A percentile compares a stretch with the other conserved stretches of the same genome.
Evolutionary conservation across 139 green algal genomes (phyloP).

Genomic region (Coelastrella sp.): DNA sequence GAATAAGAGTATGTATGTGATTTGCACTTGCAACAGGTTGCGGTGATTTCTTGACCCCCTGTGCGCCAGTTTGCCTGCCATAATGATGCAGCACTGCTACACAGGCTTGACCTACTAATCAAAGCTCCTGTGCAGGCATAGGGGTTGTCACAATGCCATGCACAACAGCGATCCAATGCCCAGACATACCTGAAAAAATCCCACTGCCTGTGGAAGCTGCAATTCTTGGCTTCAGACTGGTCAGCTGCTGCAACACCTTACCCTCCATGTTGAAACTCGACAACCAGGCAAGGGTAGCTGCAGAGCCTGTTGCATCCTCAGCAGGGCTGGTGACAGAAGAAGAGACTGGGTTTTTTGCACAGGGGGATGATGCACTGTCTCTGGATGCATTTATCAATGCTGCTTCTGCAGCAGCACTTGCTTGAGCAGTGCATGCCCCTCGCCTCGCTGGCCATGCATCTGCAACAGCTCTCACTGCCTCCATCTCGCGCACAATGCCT

Average conservation of each 20-base stretch:
- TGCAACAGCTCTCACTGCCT: conserved; percentile 42
- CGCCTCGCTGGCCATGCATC: conserved; percentile 46
- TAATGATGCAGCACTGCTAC: neutral
- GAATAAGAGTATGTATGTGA: no score
- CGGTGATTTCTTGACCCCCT: no score
- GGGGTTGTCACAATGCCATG: neutral
- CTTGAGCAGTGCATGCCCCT: conserved; percentile 8
- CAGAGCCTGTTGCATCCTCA: conserved; percentile 4
- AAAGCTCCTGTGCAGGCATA: neutral
- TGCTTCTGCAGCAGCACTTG: neutral
- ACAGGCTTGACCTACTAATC: no score
- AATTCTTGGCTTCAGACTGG: conserved; percentile 42
- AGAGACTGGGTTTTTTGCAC: neutral
- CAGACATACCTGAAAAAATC: conserved; percentile 52
- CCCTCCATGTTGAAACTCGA: conserved; percentile 57
- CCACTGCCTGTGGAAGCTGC: conserved; percentile 24
- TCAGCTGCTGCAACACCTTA: conserved; percentile 57
- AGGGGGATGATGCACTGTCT: neutral
- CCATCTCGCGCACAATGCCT: conserved; percentile 60
- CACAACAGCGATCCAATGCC: neutral
- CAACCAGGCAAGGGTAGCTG: conserved; percentile 53
- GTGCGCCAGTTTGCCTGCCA: no score
- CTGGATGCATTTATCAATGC: neutral
- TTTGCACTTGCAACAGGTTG: no score
- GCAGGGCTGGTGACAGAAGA: neutral